Conservation (phyloP, 2,329 filamentous ascomycete genomes). For the Periconia macrospinosa region DNA sequence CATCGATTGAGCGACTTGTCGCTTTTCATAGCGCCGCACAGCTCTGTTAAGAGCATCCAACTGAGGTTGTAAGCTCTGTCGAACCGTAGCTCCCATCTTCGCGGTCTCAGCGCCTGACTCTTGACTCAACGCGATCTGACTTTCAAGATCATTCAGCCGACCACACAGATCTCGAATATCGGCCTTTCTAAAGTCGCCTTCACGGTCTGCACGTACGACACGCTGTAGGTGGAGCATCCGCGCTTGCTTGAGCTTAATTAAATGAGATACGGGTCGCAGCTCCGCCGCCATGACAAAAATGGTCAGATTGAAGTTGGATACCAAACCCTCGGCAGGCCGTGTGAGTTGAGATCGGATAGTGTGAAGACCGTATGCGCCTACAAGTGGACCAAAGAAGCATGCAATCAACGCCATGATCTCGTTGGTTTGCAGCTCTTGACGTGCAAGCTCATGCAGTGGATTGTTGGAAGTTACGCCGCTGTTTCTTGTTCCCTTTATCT, state of each 20-base stretch:
- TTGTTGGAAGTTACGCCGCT: conserved; percentile 4
- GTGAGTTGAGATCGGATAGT: conserved; percentile 78
- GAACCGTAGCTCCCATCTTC: conserved; percentile 57
- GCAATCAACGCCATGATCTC: conserved; percentile 74
- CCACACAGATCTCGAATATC: conserved; percentile 51
- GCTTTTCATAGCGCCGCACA: conserved; percentile 89
- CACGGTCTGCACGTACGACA: conserved; percentile 54
- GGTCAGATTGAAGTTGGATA: conserved; percentile 90
- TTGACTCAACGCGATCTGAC: conserved; percentile 51
- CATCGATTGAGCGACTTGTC: conserved; percentile 71
- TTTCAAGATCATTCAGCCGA: conserved; percentile 72
- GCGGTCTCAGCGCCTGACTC: conserved; percentile 40
- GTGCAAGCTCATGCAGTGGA: conserved; percentile 45
- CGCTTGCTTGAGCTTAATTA: conserved; percentile 77
- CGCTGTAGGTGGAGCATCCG: conserved; percentile 82
- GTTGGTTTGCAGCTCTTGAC: conserved; percentile 69
- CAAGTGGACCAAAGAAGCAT: conserved; percentile 76
- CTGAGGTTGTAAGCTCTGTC: conserved; percentile 72
- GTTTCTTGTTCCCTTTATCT: conserved; percentile 1
- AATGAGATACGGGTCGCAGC: conserved; percentile 77
- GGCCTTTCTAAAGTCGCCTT: conserved; percentile 14
- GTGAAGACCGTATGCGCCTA: conserved; percentile 84
- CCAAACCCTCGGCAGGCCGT: conserved; percentile 78
- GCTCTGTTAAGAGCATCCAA: conserved; percentile 87
- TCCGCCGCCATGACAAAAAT: conserved; percentile 89